Evolutionary conservation across 2,329 filamentous ascomycete species (phyloP), one percentile per base, ranked within the genome.

Genomic region (Chalaropsis thielavioides): DNA sequence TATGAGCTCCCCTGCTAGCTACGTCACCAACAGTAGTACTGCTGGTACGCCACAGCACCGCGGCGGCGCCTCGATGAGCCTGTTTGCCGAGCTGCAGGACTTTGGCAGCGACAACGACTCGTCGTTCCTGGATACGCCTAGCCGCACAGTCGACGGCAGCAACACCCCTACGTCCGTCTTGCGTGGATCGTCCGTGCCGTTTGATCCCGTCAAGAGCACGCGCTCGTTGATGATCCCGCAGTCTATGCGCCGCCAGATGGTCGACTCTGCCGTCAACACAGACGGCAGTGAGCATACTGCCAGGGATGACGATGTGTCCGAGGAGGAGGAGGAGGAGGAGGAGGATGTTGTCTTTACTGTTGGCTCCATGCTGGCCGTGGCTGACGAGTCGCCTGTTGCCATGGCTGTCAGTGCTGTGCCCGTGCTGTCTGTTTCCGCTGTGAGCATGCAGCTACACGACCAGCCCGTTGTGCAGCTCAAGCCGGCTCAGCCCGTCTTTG

Each of bases 41-140:
- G 71, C 76, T 64, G 76, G 76, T 58, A 83, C 81, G 2, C 78
- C 82, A 10, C 76, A 81, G 65, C 74, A 75, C 54, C 75, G 71
- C 19, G 3, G 77, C 82, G 66, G 74, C 51, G 75, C 71, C 19
- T 81, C 83, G 17, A 89, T 96, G 77, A 97, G 88, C 71, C 79
- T 99, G 62, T 95, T 94, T 73, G 91, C 91, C 49, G 94, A 99
- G 74, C 81, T 99, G 51, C 90, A 88, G 63, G 89, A 90, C 69
- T 78, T 96, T 54, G 87, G 84, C 68, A 84, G 84, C 68, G 87
- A 88, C 69, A 89, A 90, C 68, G 88, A 90, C 67, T 86, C 87
- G 68, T 86, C 88, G 64, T 78, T 75, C 66, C 78, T 78, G 19
- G 80, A 76, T 31, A 85, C 83, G 38, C 83, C 83, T 31, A 81